phyloP scores from a whole-genome alignment of 2,329 filamentous ascomycete species.

The Aureobasidium melanogenum region DNA sequence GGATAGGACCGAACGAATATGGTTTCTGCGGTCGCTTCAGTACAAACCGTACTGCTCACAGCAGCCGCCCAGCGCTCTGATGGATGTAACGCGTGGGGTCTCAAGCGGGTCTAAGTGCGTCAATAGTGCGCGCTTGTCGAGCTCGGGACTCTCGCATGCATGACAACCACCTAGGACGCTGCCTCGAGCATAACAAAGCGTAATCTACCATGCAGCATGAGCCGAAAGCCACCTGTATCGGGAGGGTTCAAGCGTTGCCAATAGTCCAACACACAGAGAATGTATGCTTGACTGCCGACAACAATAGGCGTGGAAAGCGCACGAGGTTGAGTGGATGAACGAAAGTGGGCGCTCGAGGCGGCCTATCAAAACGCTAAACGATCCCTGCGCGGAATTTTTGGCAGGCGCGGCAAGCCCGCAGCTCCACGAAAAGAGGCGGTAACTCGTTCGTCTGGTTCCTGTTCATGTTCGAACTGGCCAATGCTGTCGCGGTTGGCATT shows the following conservation, averaged over 20 bases:
- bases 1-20: neutral
- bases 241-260: neutral
- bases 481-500: neutral
- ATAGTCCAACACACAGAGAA: neutral
- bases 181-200: neutral
- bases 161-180: neutral
- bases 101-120: neutral
- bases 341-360: neutral
- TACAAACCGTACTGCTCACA: neutral
- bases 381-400: constrained; percentile 9
- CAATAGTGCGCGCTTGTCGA: constrained; percentile 9
- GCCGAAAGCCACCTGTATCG: neutral
- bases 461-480: neutral
- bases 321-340: neutral
- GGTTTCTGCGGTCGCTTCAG: neutral
- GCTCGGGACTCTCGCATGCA: neutral
- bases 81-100: neutral
- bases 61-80: neutral
- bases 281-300: neutral
- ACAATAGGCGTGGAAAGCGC: neutral
- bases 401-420: constrained; percentile 1
- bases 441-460: neutral
- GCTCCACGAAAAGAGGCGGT: constrained; percentile 11
- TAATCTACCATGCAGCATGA: neutral
- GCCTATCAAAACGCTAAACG: constrained; percentile 7